Conservation (phyloP, 208 protist species). For the Wallacemonas collosoma region DNA sequence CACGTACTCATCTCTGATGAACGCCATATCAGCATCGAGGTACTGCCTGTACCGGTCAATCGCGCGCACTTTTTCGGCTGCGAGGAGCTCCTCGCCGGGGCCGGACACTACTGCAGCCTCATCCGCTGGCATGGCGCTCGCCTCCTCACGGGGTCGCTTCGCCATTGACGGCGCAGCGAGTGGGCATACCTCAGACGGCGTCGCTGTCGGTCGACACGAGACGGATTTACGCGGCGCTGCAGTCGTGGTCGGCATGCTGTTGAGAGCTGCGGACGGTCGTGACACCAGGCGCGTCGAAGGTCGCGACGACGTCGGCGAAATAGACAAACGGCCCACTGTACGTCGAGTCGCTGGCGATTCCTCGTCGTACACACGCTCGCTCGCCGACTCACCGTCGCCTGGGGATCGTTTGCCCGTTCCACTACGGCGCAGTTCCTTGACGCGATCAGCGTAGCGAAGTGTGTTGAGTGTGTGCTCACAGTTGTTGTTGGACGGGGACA, state of each 20-base stretch:
- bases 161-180: not conserved
- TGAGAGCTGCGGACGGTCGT: conserved; percentile 17
- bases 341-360: conserved; percentile 17
- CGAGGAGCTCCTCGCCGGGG: conserved; percentile 27
- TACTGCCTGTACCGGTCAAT: conserved; percentile 49
- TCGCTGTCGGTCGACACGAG: not conserved
- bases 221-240: conserved; percentile 12
- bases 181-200: not conserved
- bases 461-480: conserved; percentile 85
- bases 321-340: conserved; percentile 27
- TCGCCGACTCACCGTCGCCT: conserved; percentile 28
- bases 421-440: conserved; percentile 90
- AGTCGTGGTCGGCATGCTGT: conserved; percentile 3
- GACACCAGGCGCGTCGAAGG: conserved; percentile 20
- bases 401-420: conserved; percentile 29
- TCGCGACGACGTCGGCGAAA: conserved; percentile 26
- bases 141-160: conserved; percentile 18
- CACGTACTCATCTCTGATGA: conserved; percentile 63
- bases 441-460: conserved; percentile 79
- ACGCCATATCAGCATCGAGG: conserved; percentile 54
- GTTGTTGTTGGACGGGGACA: conserved; percentile 81
- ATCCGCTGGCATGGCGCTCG: not conserved
- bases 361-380: conserved; percentile 1
- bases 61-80: conserved; percentile 27
- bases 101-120: not conserved